phyloP scores from a whole-genome alignment of 352 stramenopile genomes.

The Globisporangium camurandrum region DNA sequence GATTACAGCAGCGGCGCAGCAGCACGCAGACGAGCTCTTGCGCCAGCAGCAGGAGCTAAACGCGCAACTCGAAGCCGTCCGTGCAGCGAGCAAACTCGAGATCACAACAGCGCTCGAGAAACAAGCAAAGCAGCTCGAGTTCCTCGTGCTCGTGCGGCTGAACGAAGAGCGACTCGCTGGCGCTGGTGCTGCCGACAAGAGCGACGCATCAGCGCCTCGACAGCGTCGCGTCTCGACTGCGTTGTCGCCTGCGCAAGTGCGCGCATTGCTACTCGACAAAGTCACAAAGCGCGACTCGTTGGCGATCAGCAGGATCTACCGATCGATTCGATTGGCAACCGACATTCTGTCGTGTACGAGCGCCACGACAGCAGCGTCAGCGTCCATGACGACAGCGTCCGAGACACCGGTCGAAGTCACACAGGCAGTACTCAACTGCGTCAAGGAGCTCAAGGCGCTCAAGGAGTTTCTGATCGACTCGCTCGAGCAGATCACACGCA shows the following conservation, averaged over 20 bases:
- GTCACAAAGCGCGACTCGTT: constrained; percentile 53
- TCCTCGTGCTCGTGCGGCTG: constrained; percentile 20
- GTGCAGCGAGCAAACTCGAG: constrained; percentile 9
- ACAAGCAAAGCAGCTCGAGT: constrained; percentile 39
- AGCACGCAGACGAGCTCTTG: not conserved
- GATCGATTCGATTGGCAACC: constrained; percentile 53
- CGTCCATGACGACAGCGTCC: not conserved
- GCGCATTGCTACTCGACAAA: constrained; percentile 34
- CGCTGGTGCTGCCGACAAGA: too few species aligned
- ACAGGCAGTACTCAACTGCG: constrained; percentile 48
- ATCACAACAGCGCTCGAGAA: constrained; percentile 25
- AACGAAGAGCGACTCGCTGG: constrained; percentile 1
- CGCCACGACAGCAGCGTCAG: constrained; percentile 11
- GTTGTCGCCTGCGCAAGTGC: constrained; percentile 13
- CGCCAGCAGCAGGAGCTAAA: not conserved
- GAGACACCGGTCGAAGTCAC: constrained; percentile 53
- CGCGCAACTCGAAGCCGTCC: not conserved
- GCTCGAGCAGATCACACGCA: constrained; percentile 32
- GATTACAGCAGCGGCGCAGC: not conserved
- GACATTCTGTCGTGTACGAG: constrained; percentile 57
- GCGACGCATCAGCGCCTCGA: not conserved
- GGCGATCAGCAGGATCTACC: constrained; percentile 56
- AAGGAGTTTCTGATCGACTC: constrained; percentile 63
- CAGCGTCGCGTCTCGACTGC: not conserved
- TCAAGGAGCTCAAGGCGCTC: constrained; percentile 65